These are phyloP conservation scores for Fraxinus quadrangulata DNA, from an alignment of 257 asterid genomes.

Conservation along the genomic window DNA sequence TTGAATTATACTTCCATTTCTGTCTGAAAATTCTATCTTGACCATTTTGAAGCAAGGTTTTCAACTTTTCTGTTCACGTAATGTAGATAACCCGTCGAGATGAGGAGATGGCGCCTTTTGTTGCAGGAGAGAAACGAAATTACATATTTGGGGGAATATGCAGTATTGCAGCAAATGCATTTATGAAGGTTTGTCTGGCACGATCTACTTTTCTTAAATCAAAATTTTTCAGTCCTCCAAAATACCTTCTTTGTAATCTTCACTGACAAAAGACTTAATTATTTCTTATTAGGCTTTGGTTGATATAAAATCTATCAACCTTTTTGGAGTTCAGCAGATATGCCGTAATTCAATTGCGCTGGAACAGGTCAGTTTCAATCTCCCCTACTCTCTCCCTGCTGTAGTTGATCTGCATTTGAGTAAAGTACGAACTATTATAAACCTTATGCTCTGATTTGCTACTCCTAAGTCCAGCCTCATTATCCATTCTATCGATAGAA, in stretches of 20 bases:
- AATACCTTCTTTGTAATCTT: constrained; percentile 8
- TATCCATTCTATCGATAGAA: neutral
- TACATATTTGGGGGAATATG: constrained; percentile 97
- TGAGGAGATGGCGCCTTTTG: constrained; percentile 90
- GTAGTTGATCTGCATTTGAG: neutral
- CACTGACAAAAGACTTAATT: constrained; percentile 25
- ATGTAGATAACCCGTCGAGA: constrained; percentile 93
- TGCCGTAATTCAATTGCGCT: constrained; percentile 97
- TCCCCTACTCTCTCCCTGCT: constrained; percentile 12
- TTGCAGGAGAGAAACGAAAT: constrained; percentile 80
- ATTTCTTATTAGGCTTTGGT: constrained; percentile 70
- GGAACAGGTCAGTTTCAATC: constrained; percentile 69
- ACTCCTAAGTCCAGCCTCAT: neutral
- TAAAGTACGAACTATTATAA: neutral
- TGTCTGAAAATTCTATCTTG: neutral
- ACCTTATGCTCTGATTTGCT: neutral
- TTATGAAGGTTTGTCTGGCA: constrained; percentile 65
- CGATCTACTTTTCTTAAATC: constrained; percentile 23
- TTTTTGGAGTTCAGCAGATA: constrained; percentile 98
- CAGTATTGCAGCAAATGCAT: constrained; percentile 75
- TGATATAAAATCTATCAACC: constrained; percentile 91
- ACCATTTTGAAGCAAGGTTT: neutral
- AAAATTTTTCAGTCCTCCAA: constrained; percentile 19
- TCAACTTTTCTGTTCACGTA: constrained; percentile 27
- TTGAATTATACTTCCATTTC: constrained; percentile 1